A percentile compares a stretch with the other conserved stretches of the same genome.
Conservation (phyloP, 176 grass and related monocot genomes). For the Musa troglodytarum region DNA sequence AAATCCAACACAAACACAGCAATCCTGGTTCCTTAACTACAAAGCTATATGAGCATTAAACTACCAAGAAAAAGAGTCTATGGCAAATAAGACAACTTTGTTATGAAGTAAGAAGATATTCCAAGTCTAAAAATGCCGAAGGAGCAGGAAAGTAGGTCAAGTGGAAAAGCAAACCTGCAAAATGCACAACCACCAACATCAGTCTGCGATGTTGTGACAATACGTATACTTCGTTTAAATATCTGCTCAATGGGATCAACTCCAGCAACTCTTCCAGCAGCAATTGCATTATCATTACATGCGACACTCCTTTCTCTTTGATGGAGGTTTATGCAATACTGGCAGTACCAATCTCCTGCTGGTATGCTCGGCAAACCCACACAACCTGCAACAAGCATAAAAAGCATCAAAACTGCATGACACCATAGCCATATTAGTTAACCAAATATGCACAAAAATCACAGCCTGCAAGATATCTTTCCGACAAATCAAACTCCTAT, state of each 20-base stretch:
- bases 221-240: conserved; percentile 66
- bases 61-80: no score
- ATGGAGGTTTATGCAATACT: conserved; percentile 75
- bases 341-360: conserved; percentile 72
- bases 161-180: conserved; percentile 58
- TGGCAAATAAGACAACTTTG: no score
- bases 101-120: no score
- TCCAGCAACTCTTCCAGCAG: conserved; percentile 88
- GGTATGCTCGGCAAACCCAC: conserved; percentile 50
- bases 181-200: conserved; percentile 73
- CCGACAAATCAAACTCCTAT: neutral
- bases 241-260: conserved; percentile 90
- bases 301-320: conserved; percentile 79
- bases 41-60: no score
- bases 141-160: conserved; percentile 12
- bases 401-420: neutral
- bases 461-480: neutral
- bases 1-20: neutral
- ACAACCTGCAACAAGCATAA: conserved; percentile 49
- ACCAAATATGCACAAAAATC: neutral
- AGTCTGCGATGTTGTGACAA: conserved; percentile 50
- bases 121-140: neutral
- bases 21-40: neutral
- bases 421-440: no score
- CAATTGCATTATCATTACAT: conserved; percentile 89